Percentiles rank a stretch among this genome's conserved stretches.
Conservation (phyloP, 129 eudicot species). For the Lonicera japonica region DNA sequence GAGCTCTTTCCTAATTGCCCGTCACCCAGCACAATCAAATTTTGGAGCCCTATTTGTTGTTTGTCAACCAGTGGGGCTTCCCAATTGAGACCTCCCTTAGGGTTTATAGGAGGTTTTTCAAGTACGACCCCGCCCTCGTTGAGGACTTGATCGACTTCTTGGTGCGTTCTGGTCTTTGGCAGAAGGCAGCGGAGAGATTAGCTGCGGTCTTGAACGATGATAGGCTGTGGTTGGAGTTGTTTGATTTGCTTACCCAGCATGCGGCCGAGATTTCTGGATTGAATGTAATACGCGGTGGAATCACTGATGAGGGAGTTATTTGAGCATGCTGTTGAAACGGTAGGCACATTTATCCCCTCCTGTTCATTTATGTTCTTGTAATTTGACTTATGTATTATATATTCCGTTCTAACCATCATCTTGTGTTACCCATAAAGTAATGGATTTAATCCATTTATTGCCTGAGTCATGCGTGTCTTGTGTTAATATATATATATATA, state of each 20-base stretch:
- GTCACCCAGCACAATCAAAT: constrained; percentile 86
- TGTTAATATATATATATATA: too few species aligned
- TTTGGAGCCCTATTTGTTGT: constrained; percentile 68
- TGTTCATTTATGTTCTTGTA: too few species aligned
- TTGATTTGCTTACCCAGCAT: constrained; percentile 44
- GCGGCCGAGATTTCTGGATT: constrained; percentile 36
- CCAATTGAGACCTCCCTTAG: constrained; percentile 88
- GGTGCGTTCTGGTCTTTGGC: constrained; percentile 66
- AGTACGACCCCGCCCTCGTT: constrained; percentile 73
- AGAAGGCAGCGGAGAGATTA: constrained; percentile 89
- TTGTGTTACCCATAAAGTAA: too few species aligned
- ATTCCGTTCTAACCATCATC: too few species aligned
- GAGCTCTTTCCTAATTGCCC: constrained; percentile 87
- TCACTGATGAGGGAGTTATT: constrained; percentile 54
- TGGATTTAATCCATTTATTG: too few species aligned
- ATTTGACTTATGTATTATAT: too few species aligned
- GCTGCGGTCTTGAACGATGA: constrained; percentile 93
- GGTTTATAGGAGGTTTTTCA: constrained; percentile 87
- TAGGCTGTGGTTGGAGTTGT: constrained; percentile 62
- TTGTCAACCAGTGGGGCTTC: constrained; percentile 74
- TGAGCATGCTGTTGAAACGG: constrained; percentile 49
- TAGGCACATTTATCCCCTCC: too few species aligned
- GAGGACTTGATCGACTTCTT: constrained; percentile 88
- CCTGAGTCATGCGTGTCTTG: too few species aligned
- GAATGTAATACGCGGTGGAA: constrained; percentile 52